Conservation (phyloP, 2,329 filamentous ascomycete species). For the Sodiomyces alkalinus region DNA sequence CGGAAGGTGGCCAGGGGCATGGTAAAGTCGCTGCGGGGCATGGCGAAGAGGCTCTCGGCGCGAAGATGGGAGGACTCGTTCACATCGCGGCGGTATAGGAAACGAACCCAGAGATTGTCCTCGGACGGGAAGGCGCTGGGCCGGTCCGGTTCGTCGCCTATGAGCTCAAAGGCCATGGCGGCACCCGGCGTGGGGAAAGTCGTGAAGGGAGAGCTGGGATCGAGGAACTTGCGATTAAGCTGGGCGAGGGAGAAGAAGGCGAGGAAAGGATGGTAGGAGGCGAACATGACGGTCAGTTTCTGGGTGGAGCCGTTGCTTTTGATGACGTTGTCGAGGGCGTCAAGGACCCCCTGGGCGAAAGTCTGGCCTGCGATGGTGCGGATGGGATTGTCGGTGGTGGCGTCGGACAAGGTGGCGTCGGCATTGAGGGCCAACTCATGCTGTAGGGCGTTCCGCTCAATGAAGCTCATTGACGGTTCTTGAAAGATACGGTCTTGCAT, state of each 20-base stretch:
- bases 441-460: constrained; percentile 48
- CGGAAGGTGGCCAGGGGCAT: constrained; percentile 25
- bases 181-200: constrained; percentile 52
- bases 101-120: constrained; percentile 34
- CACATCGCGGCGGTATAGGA: constrained; percentile 37
- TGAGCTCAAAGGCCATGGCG: constrained; percentile 58
- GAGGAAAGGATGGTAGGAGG: constrained; percentile 37
- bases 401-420: constrained; percentile 43
- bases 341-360: constrained; percentile 27
- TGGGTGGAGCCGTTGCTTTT: constrained; percentile 19
- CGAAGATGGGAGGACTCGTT: constrained; percentile 17
- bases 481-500: constrained; percentile 19
- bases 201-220: constrained; percentile 21
- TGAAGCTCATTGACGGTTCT: constrained; percentile 29
- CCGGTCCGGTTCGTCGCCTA: constrained; percentile 14
- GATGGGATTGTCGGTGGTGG: constrained; percentile 20
- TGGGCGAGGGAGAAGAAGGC: constrained; percentile 36
- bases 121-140: constrained; percentile 13
- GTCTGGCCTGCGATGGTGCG: constrained; percentile 38
- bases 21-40: constrained; percentile 14
- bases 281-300: constrained; percentile 38
- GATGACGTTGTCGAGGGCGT: constrained; percentile 26
- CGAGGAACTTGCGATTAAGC: constrained; percentile 33
- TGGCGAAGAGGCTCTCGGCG: constrained; percentile 24
- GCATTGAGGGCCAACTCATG: constrained; percentile 45